Evolutionary conservation across 2,329 filamentous ascomycete genomes (phyloP), one percentile per base, ranked within the genome.

Genomic region (Polytolypa hystricis): DNA sequence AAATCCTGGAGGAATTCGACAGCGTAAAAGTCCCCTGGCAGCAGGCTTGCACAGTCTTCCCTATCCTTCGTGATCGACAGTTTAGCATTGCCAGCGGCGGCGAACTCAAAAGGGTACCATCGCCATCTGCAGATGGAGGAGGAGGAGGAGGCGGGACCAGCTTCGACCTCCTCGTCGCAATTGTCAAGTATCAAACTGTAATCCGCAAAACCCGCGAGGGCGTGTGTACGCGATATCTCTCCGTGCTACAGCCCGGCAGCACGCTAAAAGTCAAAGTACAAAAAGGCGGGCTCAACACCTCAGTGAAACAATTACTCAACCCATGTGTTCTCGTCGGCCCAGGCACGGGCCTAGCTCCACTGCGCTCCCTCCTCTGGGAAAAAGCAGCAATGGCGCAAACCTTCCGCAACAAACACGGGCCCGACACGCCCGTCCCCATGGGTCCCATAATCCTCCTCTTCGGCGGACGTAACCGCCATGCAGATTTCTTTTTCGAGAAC

Each of bases 11-110:
- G 39, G 91, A 98, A 49, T 98, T 98, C 50, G 73, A 81, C 28
- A 80, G 75, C 0, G 81, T 96, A 37, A 79, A 79, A 43, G 76
- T 98, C 2, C 87, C 91, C 0, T 83, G 79, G 61, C 67, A 80
- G 38, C 75, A 79, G 33, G 69, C 80, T 1, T 69, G 83, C 7
- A 76, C 79, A 37, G 69, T 87, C 11, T 79, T 98, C 37, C 91
- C 91, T 0, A 51, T 79, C 3, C 79, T 96, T 31, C 78, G 85
- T n/a, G 81, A 79, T n/a, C 74, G 91, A 4, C 83, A 93, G 49
- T 98, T 94, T 55, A 95, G 87, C 57, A 87, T 96, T 42, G 84
- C 85, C 21, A 91, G 82, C 44, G 80, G 81, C 5, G 79, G 77
- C 38, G 46, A 57, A 45, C 44, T 67, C 35, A 67, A 66, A 45